Conservation (phyloP, 2,329 filamentous ascomycete genomes). For the Fusarium newnesense region DNA sequence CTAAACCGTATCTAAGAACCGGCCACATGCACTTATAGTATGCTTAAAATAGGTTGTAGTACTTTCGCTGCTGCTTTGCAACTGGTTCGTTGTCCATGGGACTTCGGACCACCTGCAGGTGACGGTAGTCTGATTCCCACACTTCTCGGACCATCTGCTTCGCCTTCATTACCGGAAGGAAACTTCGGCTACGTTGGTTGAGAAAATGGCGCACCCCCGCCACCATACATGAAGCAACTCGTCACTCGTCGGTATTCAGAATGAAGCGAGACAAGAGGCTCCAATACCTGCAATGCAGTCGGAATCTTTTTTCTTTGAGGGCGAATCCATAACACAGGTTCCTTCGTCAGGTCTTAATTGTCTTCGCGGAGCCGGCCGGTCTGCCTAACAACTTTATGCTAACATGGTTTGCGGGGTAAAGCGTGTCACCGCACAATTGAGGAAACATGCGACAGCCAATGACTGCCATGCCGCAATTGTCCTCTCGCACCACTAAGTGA, state of each 20-base stretch:
- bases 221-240: neutral
- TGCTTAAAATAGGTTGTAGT: neutral
- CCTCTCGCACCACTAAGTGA: neutral
- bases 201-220: neutral
- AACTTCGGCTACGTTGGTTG: neutral
- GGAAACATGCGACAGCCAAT: neutral
- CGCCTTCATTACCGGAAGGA: neutral
- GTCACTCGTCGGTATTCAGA: neutral
- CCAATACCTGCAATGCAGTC: neutral
- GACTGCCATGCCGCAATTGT: neutral
- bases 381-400: no score
- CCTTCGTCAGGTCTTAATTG: neutral
- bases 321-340: neutral
- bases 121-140: neutral
- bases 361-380: neutral
- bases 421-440: no score
- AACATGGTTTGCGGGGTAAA: no score
- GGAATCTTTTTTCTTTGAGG: neutral
- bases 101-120: neutral
- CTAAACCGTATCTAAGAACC: neutral
- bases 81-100: neutral
- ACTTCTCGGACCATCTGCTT: neutral
- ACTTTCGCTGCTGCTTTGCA: neutral
- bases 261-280: neutral
- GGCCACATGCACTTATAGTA: neutral